phyloP scores from a whole-genome alignment of 305 asterid genomes.

The Rubia balearica region DNA sequence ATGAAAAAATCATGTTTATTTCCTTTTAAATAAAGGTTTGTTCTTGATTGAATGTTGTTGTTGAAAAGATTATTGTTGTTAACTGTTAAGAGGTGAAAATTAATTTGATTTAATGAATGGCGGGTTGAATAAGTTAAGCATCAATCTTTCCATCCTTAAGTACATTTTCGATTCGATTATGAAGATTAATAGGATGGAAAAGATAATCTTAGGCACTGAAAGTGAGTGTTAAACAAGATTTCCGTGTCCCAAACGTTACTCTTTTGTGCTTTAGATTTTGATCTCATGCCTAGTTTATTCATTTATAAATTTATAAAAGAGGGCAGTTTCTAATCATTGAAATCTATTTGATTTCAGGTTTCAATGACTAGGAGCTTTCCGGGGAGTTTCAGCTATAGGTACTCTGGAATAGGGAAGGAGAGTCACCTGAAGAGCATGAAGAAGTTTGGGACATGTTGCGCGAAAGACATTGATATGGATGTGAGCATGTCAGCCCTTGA shows the following conservation, averaged over 20 bases:
- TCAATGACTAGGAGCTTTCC: conserved; percentile 25
- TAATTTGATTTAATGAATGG: neutral
- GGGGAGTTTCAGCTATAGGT: conserved; percentile 29
- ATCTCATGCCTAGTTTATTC: neutral
- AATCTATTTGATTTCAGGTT: conserved; percentile 31
- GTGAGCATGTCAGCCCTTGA: conserved; percentile 41
- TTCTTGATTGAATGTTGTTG: neutral
- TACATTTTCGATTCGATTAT: neutral
- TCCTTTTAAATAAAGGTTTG: neutral
- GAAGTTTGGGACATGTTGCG: conserved; percentile 39
- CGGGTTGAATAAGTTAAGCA: too few species aligned
- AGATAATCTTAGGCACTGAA: neutral
- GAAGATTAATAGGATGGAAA: neutral
- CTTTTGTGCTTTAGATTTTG: too few species aligned
- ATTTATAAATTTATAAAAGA: neutral
- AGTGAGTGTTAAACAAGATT: neutral
- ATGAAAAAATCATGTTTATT: too few species aligned
- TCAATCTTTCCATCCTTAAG: neutral
- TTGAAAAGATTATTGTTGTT: neutral
- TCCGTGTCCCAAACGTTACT: neutral
- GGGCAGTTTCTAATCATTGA: conserved; percentile 1
- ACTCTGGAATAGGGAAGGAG: conserved; percentile 20
- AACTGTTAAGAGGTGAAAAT: neutral
- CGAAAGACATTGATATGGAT: conserved; percentile 50
- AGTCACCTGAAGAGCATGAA: conserved; percentile 19